Conservation (phyloP, 306 rosid species). For the Lupinus albus region DNA sequence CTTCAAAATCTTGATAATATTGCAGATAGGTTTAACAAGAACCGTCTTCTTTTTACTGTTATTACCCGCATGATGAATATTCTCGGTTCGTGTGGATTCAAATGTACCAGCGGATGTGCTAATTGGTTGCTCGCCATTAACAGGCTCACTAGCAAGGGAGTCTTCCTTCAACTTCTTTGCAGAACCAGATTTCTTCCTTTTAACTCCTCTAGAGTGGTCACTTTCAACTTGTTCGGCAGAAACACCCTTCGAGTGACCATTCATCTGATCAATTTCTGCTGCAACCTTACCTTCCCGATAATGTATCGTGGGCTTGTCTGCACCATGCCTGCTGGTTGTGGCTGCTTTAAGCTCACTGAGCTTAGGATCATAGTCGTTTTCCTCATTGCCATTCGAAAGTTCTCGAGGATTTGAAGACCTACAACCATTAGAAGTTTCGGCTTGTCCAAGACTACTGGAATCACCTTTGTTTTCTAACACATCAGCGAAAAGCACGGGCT, state of each 20-base stretch:
- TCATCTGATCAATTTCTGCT: constrained; percentile 38
- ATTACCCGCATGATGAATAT: constrained; percentile 45
- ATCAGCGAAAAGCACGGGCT: constrained; percentile 43
- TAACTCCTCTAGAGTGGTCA: constrained; percentile 65
- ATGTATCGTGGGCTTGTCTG: constrained; percentile 52
- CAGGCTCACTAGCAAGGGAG: constrained; percentile 43
- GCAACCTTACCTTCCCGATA: constrained; percentile 47
- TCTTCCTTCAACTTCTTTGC: constrained; percentile 83
- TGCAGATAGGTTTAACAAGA: constrained; percentile 44
- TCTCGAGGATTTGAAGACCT: constrained; percentile 33
- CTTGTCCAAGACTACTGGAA: constrained; percentile 35
- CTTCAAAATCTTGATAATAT: constrained; percentile 70
- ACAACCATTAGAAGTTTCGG: constrained; percentile 42
- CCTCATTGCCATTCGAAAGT: constrained; percentile 43
- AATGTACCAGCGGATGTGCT: constrained; percentile 38
- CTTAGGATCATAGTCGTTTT: constrained; percentile 72
- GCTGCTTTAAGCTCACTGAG: constrained; percentile 78
- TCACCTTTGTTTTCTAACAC: constrained; percentile 47
- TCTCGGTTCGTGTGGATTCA: constrained; percentile 39
- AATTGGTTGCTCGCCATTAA: constrained; percentile 45
- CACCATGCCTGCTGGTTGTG: constrained; percentile 42
- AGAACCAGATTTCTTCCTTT: constrained; percentile 78
- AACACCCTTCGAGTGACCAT: constrained; percentile 50
- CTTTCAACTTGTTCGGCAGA: constrained; percentile 45
- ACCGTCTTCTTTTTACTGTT: constrained; percentile 41